phyloP scores from a whole-genome alignment of 768 basidiomycete genomes.

The Butyriboletus loyo region DNA sequence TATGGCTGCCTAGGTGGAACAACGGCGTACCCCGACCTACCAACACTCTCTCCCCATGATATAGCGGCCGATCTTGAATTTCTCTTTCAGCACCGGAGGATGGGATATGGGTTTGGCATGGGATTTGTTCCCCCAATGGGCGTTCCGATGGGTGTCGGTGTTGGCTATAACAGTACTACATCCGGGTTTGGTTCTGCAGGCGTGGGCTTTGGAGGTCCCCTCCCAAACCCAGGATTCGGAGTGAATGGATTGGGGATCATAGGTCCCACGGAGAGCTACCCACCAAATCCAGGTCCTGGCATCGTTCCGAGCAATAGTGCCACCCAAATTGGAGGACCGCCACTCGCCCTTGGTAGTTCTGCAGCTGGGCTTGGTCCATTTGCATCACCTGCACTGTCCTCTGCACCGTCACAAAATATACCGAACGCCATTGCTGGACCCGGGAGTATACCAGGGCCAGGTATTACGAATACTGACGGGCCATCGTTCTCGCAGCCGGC shows the following conservation, averaged over 20 bases:
- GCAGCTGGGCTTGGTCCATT: conserved; percentile 4
- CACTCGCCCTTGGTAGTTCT: conserved; percentile 8
- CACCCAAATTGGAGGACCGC: conserved; percentile 9
- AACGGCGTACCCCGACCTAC: conserved; percentile 32
- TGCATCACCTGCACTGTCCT: not conserved
- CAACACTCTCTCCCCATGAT: conserved; percentile 45
- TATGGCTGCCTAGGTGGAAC: conserved; percentile 42
- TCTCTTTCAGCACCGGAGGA: conserved; percentile 42
- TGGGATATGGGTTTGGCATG: conserved; percentile 26
- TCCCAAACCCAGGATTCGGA: conserved; percentile 16
- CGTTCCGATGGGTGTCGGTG: conserved; percentile 16
- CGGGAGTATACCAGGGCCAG: conserved; percentile 7
- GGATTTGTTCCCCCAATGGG: conserved; percentile 24
- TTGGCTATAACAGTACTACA: conserved; percentile 13
- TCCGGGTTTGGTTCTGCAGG: conserved; percentile 17
- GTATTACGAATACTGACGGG: conserved; percentile 14
- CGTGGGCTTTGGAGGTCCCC: conserved; percentile 16
- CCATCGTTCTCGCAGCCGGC: conserved; percentile 22
- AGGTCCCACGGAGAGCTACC: conserved; percentile 15
- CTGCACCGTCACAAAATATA: conserved; percentile 11
- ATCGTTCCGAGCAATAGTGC: conserved; percentile 5
- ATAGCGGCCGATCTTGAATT: conserved; percentile 53
- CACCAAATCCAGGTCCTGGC: conserved; percentile 10
- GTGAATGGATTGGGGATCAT: conserved; percentile 23
- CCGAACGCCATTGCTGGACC: conserved; percentile 6